Evolutionary conservation across 352 stramenopile species (phyloP).

Genomic region (Poterioochromonas sp.): DNA sequence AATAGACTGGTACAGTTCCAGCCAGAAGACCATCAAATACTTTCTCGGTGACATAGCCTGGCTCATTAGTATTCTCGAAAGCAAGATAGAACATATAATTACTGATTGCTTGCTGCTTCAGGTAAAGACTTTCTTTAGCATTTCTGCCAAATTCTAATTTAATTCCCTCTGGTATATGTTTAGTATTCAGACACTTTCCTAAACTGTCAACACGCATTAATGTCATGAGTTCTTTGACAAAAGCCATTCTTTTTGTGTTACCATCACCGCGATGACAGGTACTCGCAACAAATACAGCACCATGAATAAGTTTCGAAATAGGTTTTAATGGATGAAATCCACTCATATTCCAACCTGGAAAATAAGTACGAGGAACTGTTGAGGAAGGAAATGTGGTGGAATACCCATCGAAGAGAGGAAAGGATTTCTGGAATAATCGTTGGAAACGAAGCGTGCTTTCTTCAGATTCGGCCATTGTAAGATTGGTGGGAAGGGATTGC

Average conservation of each 20-base stretch:
- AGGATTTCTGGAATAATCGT: neutral
- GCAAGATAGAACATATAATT: slow-evolving; percentile 35
- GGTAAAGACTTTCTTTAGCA: neutral
- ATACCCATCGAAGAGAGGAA: slow-evolving; percentile 10
- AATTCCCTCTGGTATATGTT: neutral
- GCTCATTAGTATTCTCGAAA: slow-evolving; percentile 38
- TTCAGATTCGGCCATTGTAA: neutral
- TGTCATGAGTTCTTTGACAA: neutral
- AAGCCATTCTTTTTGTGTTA: neutral
- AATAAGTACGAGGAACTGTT: neutral
- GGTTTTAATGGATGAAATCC: neutral
- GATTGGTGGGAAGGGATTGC: neutral
- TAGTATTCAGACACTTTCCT: slow-evolving; percentile 8
- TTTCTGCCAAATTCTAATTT: neutral
- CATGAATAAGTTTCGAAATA: neutral
- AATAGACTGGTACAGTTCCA: slow-evolving; percentile 37
- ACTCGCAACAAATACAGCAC: neutral
- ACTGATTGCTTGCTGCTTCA: slow-evolving; percentile 11
- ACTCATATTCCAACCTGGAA: neutral
- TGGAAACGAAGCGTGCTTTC: neutral
- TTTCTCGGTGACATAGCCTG: slow-evolving; percentile 40
- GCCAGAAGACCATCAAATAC: slow-evolving; percentile 33
- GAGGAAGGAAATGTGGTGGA: neutral
- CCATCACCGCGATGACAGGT: slow-evolving; percentile 10
- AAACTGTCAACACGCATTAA: slow-evolving; percentile 20